Evolutionary conservation across 2,329 filamentous ascomycete species (phyloP).

Genomic region (Tolypocladium album): DNA sequence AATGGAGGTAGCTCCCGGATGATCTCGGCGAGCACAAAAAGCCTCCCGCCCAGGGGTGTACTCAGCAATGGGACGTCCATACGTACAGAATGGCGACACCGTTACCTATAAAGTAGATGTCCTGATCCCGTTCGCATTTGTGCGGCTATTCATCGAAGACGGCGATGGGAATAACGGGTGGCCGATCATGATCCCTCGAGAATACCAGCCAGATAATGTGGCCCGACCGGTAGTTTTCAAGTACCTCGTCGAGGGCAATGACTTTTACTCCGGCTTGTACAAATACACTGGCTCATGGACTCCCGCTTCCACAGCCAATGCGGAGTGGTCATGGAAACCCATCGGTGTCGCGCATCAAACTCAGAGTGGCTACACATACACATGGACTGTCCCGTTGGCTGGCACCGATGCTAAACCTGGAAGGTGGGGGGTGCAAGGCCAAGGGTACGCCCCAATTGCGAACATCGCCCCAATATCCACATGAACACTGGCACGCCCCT

Average conservation of each 20-base stretch:
- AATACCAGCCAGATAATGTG: neutral
- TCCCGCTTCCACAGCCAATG: neutral
- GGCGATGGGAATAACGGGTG: neutral
- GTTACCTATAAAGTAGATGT: neutral
- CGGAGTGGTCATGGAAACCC: neutral
- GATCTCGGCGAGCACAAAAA: neutral
- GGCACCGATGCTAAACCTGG: neutral
- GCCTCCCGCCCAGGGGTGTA: neutral
- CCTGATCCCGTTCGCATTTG: neutral
- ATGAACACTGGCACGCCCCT: neutral
- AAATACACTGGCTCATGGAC: neutral
- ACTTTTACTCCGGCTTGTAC: neutral
- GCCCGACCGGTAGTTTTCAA: neutral
- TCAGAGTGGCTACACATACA: neutral
- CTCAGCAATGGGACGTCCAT: neutral
- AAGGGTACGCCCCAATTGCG: neutral
- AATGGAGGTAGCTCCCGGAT: neutral
- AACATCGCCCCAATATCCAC: neutral
- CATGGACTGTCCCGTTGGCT: neutral
- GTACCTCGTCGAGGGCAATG: neutral
- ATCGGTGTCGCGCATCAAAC: neutral
- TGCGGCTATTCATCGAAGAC: neutral
- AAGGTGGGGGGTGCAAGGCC: neutral
- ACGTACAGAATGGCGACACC: neutral
- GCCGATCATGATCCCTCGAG: neutral